Base-by-base conservation (phyloP, 2,329 filamentous ascomycete genomes). In the Huntiella moniliformis region DNA sequence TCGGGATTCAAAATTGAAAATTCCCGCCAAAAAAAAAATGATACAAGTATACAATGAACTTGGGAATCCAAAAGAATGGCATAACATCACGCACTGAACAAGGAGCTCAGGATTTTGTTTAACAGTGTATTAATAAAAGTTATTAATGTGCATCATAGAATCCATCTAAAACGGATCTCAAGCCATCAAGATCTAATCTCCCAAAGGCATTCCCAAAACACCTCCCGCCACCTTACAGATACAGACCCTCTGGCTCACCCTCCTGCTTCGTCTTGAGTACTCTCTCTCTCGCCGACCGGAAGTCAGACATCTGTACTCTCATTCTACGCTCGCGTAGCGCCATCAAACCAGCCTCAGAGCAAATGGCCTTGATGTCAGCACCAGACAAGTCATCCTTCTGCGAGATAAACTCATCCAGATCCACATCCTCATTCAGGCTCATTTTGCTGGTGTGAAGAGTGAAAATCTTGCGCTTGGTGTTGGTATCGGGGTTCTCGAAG, bases 281-380 rank as follows among this genome's bases (percentile, higher is more conserved):
- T 53, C 85, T 79, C 66, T 98, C 91, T 56, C 88, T 75, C 17
- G 91, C 91, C 47, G 85, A 73, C 47, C 91, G 72, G 71, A 98
- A 98, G 64, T 98, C 91, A 5, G 87, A 84, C 91, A 98, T 98
- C 64, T 96, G 88, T 49, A 98, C 91, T 47, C 88, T 78, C 91
- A 98, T 98, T 58, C 91, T 79, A 53, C 91, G 75, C 68, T 98
- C 91, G 55, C 91, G 77, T 52, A 98, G 69, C 15, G 91, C 91
- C 74, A 96, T 77, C 59, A 98, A 68, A 63, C 91, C 91, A 38
- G 91, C 88, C 61, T 98, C 91, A 28, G 87, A 94, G 66, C 91
- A 98, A 57, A 98, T 98, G 41, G 91, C 91, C 66, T 96, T 93
- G 71, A 98, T 96, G 64, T 98, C 91, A 33, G 91, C 91, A 63